Base-by-base conservation (phyloP, 352 stramenopile species). In the Pythium graminicola region DNA sequence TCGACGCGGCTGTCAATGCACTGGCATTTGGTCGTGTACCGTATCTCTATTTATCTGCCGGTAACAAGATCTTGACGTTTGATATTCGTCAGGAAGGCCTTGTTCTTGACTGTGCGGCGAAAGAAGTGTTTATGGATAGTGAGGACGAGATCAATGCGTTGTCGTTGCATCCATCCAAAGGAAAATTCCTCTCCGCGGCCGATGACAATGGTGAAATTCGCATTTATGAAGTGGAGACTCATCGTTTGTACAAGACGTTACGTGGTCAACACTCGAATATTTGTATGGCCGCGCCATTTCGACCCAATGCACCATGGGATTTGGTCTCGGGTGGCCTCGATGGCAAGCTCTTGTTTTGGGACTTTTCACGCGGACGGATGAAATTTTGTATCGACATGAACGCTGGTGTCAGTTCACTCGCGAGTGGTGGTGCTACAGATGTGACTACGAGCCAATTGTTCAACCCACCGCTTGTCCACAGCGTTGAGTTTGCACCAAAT, bases 381-480 rank as follows among this genome's bases (percentile, higher is more conserved):
- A 85, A 83, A 61, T 83, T 78, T 50, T 76, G 68, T 26, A 72
- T 90, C 42, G 75, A 88, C 50, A 65, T 90, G 29, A 83, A 86
- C 48, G 60, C 65, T 22, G 72, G 65, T 32, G 57, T 81, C 8
- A 69, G 74, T 51, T 64, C 52, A 41, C 31, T 82, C 24, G 44
- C 26, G 39, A 40, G 38, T 31, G 44, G 27, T 26, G 20, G 42
- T 24, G 28, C 40, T 1, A 22, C 20, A 4, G 39, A 26, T 19
- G 41, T 45, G 2, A 78, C 46, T n/a, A 59, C 51, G 2, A 81
- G 70, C 28, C 79, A 85, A 62, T 70, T 88, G 54, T 86, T 84
- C 48, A 90, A 90, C 48, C 80, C 80, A 16, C 80, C 80, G 26
- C 68, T 90, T 17, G 77, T 90, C 48, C 70, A 90, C 50, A 66